phyloP scores from a whole-genome alignment of 2,329 filamentous ascomycete species.

The Pestalotiopsis sp. region DNA sequence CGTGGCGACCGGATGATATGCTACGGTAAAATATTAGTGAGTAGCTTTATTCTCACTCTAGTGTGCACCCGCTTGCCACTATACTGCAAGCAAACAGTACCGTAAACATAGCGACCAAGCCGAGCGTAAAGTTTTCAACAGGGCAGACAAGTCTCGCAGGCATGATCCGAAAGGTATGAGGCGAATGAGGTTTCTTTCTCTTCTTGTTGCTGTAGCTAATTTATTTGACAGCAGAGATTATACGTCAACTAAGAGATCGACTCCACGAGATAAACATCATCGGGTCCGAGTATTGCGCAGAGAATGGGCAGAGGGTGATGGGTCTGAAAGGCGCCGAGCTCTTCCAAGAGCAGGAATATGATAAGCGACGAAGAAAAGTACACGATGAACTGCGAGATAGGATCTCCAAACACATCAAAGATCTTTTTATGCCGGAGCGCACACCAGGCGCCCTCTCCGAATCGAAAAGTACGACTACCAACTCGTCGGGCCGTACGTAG shows the following conservation, averaged over 20 bases:
- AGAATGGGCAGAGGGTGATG: neutral
- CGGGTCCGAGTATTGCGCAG: neutral
- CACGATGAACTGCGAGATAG: neutral
- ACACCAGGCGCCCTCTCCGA: too few relatives aligned
- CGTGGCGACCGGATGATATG: too few relatives aligned
- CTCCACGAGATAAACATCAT: neutral
- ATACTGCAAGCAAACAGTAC: constrained; percentile 9
- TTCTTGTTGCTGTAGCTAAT: neutral
- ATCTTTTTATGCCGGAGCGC: neutral
- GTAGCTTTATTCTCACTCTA: too few relatives aligned
- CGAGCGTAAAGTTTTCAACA: constrained; percentile 1
- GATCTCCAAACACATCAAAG: neutral
- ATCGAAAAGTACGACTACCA: too few relatives aligned
- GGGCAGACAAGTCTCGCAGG: neutral
- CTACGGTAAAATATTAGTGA: too few relatives aligned
- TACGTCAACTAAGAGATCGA: neutral
- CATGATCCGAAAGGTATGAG: neutral
- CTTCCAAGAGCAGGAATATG: neutral
- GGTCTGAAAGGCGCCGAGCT: neutral
- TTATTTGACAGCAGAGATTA: neutral
- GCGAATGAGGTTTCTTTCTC: neutral
- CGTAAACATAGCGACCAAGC: constrained; percentile 13
- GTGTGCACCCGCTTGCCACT: too few relatives aligned
- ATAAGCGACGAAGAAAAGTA: neutral
- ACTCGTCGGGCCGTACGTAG: too few relatives aligned